A percentile compares a stretch with the other conserved stretches of the same genome.
These are phyloP conservation scores for Exophiala alcalophila DNA, from an alignment of 2,329 filamentous ascomycete genomes.

Conservation along the genomic window DNA sequence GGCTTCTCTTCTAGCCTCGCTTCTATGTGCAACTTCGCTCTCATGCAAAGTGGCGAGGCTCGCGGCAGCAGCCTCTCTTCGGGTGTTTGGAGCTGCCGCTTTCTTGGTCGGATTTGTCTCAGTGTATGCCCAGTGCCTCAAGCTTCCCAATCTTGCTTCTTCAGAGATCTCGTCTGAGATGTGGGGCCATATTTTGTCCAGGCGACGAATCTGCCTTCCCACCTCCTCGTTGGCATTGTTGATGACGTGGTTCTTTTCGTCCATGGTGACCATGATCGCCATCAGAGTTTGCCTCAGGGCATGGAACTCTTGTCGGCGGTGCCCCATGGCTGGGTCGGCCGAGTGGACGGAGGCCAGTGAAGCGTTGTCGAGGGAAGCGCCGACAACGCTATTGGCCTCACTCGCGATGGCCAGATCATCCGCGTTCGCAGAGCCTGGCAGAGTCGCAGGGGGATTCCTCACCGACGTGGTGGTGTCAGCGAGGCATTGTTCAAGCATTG, in stretches of 20 bases:
- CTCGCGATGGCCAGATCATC: constrained; percentile 23
- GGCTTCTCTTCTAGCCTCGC: constrained; percentile 80
- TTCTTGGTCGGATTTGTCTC: constrained; percentile 69
- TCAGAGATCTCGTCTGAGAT: constrained; percentile 89
- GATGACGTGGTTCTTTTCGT: constrained; percentile 97
- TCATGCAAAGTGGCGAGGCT: constrained; percentile 56
- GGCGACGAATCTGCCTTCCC: constrained; percentile 75
- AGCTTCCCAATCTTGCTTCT: constrained; percentile 87
- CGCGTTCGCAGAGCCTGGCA: constrained; percentile 14
- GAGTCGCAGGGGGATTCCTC: constrained; percentile 8
- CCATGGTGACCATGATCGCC: constrained; percentile 83
- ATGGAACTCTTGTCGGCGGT: constrained; percentile 67
- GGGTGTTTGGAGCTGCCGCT: constrained; percentile 48
- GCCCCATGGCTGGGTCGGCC: constrained; percentile 17
- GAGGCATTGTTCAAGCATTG: constrained; percentile 60
- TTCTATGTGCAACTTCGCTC: constrained; percentile 77
- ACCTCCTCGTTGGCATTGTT: constrained; percentile 88
- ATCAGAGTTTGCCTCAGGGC: constrained; percentile 74
- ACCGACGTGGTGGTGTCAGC: constrained; percentile 15
- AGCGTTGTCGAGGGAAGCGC: constrained; percentile 24
- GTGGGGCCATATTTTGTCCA: constrained; percentile 83
- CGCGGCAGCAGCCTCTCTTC: constrained; percentile 62
- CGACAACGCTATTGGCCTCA: constrained; percentile 24
- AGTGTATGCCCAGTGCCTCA: constrained; percentile 92
- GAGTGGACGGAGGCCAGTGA: constrained; percentile 25